Evolutionary conservation across 2,329 filamentous ascomycete genomes (phyloP).

Genomic region (Neofusicoccum ribis): DNA sequence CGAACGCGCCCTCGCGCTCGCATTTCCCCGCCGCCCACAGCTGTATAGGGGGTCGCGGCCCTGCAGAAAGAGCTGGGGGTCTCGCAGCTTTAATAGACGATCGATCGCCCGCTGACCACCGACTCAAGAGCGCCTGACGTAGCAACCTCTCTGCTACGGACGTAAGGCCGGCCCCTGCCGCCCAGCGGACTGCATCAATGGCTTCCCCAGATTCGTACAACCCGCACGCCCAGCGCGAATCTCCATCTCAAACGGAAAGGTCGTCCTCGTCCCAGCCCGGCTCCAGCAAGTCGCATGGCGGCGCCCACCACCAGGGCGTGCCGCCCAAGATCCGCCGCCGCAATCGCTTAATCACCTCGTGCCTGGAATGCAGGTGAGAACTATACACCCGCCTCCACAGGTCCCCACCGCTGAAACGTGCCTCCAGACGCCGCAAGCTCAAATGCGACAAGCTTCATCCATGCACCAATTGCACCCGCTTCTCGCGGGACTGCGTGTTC

Average conservation of each 20-base stretch:
- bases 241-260: background rate
- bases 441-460: slow-evolving; percentile 75
- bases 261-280: background rate
- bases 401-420: slow-evolving; percentile 42
- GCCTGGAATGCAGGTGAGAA: slow-evolving; percentile 34
- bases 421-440: slow-evolving; percentile 68
- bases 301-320: slow-evolving; percentile 7
- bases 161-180: slow-evolving; percentile 16
- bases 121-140: background rate
- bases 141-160: slow-evolving; percentile 7
- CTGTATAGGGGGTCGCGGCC: background rate
- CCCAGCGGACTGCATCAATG: slow-evolving; percentile 13
- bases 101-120: slow-evolving; percentile 6
- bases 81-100: background rate
- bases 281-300: slow-evolving; percentile 5
- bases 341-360: slow-evolving; percentile 41
- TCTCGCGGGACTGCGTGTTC: slow-evolving; percentile 59
- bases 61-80: background rate
- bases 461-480: slow-evolving; percentile 65
- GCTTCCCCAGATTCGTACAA: slow-evolving; percentile 15
- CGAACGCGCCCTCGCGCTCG: background rate
- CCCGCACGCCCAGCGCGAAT: slow-evolving; percentile 4
- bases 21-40: background rate
- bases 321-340: slow-evolving; percentile 34
- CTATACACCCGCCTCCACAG: background rate